phyloP scores from a whole-genome alignment of 129 eudicot genomes.

The Calendula officinalis region DNA sequence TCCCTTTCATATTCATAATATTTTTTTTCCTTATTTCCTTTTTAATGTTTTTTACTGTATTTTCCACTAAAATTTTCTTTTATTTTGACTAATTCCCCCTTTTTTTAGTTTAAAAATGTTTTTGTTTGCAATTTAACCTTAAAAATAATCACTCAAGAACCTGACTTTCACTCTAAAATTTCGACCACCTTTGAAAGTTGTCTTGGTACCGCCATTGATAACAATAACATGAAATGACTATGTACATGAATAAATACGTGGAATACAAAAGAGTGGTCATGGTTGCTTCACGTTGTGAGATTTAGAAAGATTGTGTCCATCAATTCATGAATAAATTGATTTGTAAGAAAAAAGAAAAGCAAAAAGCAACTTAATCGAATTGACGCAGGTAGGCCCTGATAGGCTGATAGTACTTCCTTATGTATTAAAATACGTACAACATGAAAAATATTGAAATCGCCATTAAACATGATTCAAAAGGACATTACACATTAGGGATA shows the following conservation, averaged over 20 bases:
- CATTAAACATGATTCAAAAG: background rate
- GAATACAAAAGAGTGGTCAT: constrained; percentile 15
- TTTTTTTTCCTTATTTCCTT: too few relatives aligned
- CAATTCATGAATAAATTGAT: background rate
- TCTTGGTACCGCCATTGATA: background rate
- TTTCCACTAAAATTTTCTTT: too few relatives aligned
- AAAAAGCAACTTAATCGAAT: background rate
- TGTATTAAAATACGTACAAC: background rate
- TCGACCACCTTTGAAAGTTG: too few relatives aligned
- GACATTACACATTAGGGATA: background rate
- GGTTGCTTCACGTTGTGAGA: constrained; percentile 4
- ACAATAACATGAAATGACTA: background rate
- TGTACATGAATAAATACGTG: background rate
- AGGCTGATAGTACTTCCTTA: background rate
- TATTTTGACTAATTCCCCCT: too few relatives aligned
- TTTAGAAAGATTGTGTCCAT: constrained; percentile 6
- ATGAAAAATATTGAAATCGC: background rate
- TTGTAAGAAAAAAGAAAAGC: background rate
- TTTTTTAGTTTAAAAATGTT: too few relatives aligned
- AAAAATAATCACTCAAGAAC: too few relatives aligned
- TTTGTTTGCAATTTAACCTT: too few relatives aligned
- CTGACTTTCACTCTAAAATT: too few relatives aligned
- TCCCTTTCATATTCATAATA: too few relatives aligned
- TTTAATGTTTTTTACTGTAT: too few relatives aligned
- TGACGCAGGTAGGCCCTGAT: background rate